phyloP scores from a whole-genome alignment of 208 protist species.

The Naegleria gruberi region DNA sequence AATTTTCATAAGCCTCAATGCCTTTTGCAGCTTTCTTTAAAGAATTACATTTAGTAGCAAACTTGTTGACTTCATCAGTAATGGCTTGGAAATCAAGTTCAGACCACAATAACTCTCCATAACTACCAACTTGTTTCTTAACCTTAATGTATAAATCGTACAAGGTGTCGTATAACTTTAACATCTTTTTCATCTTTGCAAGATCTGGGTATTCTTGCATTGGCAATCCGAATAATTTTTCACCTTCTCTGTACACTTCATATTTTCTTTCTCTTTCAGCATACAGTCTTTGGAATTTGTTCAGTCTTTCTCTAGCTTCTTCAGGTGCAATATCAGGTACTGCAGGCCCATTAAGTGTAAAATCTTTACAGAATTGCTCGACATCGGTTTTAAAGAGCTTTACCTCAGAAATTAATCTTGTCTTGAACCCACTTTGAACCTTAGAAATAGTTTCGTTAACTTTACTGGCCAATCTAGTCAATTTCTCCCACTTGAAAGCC shows the following conservation, averaged over 20 bases:
- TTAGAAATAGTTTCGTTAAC: conserved; percentile 73
- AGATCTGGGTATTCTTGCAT: conserved; percentile 85
- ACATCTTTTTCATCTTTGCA: conserved; percentile 77
- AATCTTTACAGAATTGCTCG: conserved; percentile 83
- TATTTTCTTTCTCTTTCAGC: conserved; percentile 86
- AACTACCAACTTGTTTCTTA: conserved; percentile 78
- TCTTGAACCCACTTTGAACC: conserved; percentile 84
- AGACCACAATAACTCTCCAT: conserved; percentile 85
- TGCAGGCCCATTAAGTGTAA: conserved; percentile 88
- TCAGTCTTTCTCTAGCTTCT: conserved; percentile 87
- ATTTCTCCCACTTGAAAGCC: conserved; percentile 76
- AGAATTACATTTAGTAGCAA: conserved; percentile 56
- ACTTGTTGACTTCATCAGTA: conserved; percentile 69
- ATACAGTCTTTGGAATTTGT: conserved; percentile 87
- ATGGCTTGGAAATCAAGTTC: conserved; percentile 87
- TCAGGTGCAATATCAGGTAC: conserved; percentile 75
- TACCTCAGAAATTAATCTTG: conserved; percentile 76
- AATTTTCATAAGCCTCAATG: conserved; percentile 84
- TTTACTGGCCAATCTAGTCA: conserved; percentile 62
- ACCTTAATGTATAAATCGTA: conserved; percentile 90
- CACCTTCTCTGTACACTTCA: conserved; percentile 79
- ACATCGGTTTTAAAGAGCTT: conserved; percentile 82
- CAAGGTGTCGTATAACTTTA: conserved; percentile 84
- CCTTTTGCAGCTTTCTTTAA: conserved; percentile 81
- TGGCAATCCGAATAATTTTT: conserved; percentile 88